A percentile compares a stretch with the other conserved stretches of the same genome.
phyloP scores from a whole-genome alignment of 2,329 filamentous ascomycete species.

The Fusarium redolens region DNA sequence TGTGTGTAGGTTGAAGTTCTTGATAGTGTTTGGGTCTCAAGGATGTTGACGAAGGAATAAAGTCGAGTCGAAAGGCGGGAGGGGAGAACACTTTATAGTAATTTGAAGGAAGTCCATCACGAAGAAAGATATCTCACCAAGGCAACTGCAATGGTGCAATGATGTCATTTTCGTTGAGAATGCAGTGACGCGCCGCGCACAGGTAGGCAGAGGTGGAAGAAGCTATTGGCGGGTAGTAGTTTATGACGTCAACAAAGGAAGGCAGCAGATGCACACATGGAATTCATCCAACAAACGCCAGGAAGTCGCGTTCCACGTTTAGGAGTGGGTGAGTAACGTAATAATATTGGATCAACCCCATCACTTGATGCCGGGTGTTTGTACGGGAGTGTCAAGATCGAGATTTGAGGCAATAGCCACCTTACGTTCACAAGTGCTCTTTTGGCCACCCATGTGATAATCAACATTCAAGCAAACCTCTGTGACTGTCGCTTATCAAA shows the following conservation, averaged over 20 bases:
- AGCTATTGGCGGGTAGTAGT: conserved; percentile 1
- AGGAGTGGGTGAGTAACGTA: conserved; percentile 29
- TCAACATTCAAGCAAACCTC: not conserved
- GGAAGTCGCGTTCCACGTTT: conserved; percentile 4
- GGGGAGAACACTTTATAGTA: conserved; percentile 35
- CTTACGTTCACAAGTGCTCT: not conserved
- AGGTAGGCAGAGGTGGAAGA: not conserved
- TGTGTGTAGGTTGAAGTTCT: conserved; percentile 6
- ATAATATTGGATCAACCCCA: conserved; percentile 13
- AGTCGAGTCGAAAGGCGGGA: conserved; percentile 35
- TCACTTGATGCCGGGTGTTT: not conserved
- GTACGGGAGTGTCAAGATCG: conserved; percentile 7
- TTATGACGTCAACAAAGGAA: conserved; percentile 35
- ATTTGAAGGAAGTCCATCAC: conserved; percentile 17
- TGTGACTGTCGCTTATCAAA: not conserved
- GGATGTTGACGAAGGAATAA: conserved; percentile 9
- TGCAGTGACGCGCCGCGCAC: conserved; percentile 24
- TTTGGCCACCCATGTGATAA: conserved; percentile 30
- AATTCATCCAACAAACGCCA: conserved; percentile 17
- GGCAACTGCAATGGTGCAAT: conserved; percentile 12
- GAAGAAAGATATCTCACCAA: conserved; percentile 28
- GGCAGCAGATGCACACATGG: not conserved
- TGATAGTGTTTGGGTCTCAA: conserved; percentile 14
- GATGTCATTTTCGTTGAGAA: conserved; percentile 39
- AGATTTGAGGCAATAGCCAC: conserved; percentile 10